A percentile compares a stretch with the other conserved stretches of the same genome.
phyloP scores from a whole-genome alignment of 2,329 filamentous ascomycete genomes.

The Pseudocercospora crystallina region DNA sequence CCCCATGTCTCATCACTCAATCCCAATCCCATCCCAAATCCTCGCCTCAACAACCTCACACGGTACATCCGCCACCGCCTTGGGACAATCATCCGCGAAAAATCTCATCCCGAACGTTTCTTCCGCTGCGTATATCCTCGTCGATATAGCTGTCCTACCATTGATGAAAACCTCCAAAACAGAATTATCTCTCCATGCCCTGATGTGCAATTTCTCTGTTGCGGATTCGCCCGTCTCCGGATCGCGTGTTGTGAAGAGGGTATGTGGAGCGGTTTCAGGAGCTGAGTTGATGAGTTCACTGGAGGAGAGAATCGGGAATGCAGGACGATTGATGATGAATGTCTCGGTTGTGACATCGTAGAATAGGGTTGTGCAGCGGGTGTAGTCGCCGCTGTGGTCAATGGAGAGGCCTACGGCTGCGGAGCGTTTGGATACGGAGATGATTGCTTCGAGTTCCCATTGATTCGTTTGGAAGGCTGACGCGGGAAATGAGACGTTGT shows the following conservation, averaged over 20 bases:
- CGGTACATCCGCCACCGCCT: slow-evolving; percentile 7
- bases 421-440: slow-evolving; percentile 24
- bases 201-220: slow-evolving; percentile 40
- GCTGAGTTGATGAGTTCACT: slow-evolving; percentile 37
- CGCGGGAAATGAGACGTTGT: slow-evolving; percentile 10
- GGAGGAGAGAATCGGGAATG: slow-evolving; percentile 31
- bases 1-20: background rate
- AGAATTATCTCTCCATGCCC: slow-evolving; percentile 43
- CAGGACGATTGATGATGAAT: slow-evolving; percentile 42
- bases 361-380: slow-evolving; percentile 39
- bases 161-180: slow-evolving; percentile 51
- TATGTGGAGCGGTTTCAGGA: slow-evolving; percentile 43
- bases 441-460: slow-evolving; percentile 28
- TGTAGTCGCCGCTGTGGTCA: slow-evolving; percentile 25
- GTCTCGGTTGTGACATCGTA: slow-evolving; percentile 42
- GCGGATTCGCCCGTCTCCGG: slow-evolving; percentile 3
- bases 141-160: slow-evolving; percentile 43
- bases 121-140: slow-evolving; percentile 32
- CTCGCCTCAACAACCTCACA: slow-evolving; percentile 22
- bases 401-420: slow-evolving; percentile 25
- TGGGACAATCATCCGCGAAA: slow-evolving; percentile 24
- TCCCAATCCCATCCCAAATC: slow-evolving; percentile 26
- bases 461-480: slow-evolving; percentile 12
- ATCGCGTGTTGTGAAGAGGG: slow-evolving; percentile 42
- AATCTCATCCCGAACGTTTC: slow-evolving; percentile 26